Evolutionary conservation across 805 yeast genomes (phyloP).

Genomic region (Citeromyces nyonsensis): DNA sequence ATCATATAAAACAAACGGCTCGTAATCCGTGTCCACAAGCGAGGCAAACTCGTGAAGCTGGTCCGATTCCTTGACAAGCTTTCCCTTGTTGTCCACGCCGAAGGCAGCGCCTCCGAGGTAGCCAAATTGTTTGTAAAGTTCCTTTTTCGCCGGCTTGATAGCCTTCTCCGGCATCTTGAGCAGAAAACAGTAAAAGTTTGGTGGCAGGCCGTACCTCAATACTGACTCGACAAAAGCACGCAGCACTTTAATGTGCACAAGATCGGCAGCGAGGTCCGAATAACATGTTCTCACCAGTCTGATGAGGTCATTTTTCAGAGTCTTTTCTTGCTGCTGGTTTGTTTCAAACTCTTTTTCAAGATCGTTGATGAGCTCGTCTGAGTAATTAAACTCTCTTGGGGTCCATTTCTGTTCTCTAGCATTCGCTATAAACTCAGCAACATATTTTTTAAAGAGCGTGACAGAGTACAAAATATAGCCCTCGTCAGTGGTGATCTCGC

Average conservation of each 20-base stretch:
- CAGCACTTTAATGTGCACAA: slow-evolving; percentile 83
- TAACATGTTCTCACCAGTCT: slow-evolving; percentile 85
- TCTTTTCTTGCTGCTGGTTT: slow-evolving; percentile 61
- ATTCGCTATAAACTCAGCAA: slow-evolving; percentile 48
- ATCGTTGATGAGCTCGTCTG: slow-evolving; percentile 58
- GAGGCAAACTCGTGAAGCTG: slow-evolving; percentile 73
- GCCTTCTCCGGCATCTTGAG: slow-evolving; percentile 27
- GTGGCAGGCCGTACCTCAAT: slow-evolving; percentile 92
- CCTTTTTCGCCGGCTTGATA: slow-evolving; percentile 45
- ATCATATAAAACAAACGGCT: slow-evolving; percentile 84
- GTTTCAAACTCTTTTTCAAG: slow-evolving; percentile 67
- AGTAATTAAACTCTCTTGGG: slow-evolving; percentile 84
- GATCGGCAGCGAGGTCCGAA: slow-evolving; percentile 66
- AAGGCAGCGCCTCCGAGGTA: slow-evolving; percentile 88
- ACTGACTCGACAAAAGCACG: slow-evolving; percentile 88
- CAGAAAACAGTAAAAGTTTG: slow-evolving; percentile 52
- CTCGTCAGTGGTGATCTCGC: slow-evolving; percentile 49
- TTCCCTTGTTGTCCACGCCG: slow-evolving; percentile 49
- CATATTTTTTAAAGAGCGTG: slow-evolving; percentile 73
- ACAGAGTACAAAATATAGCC: slow-evolving; percentile 66
- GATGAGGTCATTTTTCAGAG: slow-evolving; percentile 59
- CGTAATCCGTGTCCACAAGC: slow-evolving; percentile 87
- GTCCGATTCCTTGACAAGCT: slow-evolving; percentile 36
- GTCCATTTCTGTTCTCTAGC: slow-evolving; percentile 80
- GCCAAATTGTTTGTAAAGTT: slow-evolving; percentile 63